These are phyloP conservation scores for Ceratobasidium sp. DNA, from an alignment of 1,284 basidiomycete species.

Conservation along the genomic window DNA sequence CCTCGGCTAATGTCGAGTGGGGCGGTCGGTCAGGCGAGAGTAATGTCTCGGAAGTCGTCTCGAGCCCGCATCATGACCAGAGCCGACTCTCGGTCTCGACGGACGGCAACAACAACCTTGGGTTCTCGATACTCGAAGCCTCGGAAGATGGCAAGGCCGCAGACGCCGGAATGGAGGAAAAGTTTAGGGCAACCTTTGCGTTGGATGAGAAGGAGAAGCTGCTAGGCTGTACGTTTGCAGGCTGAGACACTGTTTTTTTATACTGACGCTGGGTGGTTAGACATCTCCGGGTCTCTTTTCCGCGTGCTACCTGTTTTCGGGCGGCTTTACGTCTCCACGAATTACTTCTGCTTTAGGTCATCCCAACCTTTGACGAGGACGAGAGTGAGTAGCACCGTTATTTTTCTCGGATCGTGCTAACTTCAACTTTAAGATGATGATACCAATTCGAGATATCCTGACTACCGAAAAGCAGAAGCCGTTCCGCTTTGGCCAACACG, in stretches of 20 bases:
- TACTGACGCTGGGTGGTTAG: slow-evolving; percentile 55
- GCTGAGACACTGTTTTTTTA: slow-evolving; percentile 24
- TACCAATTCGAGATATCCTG: slow-evolving; percentile 88
- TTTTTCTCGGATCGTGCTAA: slow-evolving; percentile 56
- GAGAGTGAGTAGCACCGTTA: slow-evolving; percentile 59
- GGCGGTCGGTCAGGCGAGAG: slow-evolving; percentile 16
- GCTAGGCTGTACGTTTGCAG: slow-evolving; percentile 74
- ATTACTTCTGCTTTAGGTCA: slow-evolving; percentile 78
- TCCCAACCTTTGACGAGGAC: slow-evolving; percentile 64
- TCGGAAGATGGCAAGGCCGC: slow-evolving; percentile 59
- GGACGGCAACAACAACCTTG: slow-evolving; percentile 55
- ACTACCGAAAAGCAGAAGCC: slow-evolving; percentile 84
- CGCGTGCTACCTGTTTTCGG: slow-evolving; percentile 86
- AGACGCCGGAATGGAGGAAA: slow-evolving; percentile 71
- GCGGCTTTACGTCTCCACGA: slow-evolving; percentile 83
- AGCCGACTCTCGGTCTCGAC: slow-evolving; percentile 27
- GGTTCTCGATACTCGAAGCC: slow-evolving; percentile 76
- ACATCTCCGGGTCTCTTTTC: slow-evolving; percentile 86
- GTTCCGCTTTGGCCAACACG: slow-evolving; percentile 86
- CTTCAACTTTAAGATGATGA: slow-evolving; percentile 75
- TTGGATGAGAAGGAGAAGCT: slow-evolving; percentile 86
- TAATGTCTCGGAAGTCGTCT: slow-evolving; percentile 31
- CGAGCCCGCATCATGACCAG: slow-evolving; percentile 22
- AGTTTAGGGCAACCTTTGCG: slow-evolving; percentile 80
- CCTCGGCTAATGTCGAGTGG: slow-evolving; percentile 15